phyloP scores from a whole-genome alignment of 768 basidiomycete species.

The Paxillus rubicundulus region DNA sequence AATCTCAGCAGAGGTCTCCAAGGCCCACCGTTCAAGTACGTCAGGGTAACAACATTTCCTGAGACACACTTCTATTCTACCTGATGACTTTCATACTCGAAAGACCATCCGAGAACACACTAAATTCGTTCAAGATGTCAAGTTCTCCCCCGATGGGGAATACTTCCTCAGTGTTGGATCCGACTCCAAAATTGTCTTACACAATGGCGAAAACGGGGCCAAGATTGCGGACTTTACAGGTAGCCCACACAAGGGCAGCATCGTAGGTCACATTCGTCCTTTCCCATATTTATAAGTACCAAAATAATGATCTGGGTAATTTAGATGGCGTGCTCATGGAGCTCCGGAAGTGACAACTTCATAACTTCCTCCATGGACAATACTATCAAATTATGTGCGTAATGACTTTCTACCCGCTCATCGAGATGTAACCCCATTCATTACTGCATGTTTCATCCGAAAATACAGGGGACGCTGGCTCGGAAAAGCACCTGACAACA shows the following conservation, averaged over 20 bases:
- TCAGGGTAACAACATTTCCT: constrained; percentile 51
- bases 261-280: constrained; percentile 46
- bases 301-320: not conserved
- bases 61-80: not conserved
- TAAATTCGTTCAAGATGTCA: constrained; percentile 90
- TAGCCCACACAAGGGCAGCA: constrained; percentile 68
- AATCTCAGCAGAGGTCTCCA: not conserved
- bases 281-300: not conserved
- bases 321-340: constrained; percentile 80
- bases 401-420: not conserved
- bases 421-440: not conserved
- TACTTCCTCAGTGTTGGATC: constrained; percentile 87
- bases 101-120: constrained; percentile 86
- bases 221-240: constrained; percentile 66
- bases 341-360: constrained; percentile 65
- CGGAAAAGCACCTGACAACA: constrained; percentile 59
- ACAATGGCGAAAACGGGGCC: constrained; percentile 88
- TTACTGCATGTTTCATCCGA: not conserved
- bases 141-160: constrained; percentile 77
- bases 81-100: not conserved
- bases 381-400: constrained; percentile 82
- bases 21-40: constrained; percentile 88
- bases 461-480: constrained; percentile 73
- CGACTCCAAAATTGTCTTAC: constrained; percentile 83
- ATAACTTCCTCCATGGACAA: constrained; percentile 86